Percentiles rank a stretch among this genome's conserved stretches.
phyloP scores from a whole-genome alignment of 768 basidiomycete genomes.

The Leccinum rimulosum region DNA sequence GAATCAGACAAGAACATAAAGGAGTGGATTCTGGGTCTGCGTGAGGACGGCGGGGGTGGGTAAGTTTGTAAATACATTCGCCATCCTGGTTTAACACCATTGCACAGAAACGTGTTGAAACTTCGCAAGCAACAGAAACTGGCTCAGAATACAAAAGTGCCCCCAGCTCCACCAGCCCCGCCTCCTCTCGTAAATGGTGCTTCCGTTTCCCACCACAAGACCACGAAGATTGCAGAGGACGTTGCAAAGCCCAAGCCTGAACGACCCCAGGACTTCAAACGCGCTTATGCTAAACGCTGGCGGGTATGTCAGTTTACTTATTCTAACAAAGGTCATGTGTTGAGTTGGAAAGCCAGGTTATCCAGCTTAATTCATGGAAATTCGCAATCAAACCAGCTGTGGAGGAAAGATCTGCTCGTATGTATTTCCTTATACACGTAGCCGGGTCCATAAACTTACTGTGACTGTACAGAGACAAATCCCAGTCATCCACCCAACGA shows the following conservation, averaged over 20 bases:
- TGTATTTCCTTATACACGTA: constrained; percentile 1
- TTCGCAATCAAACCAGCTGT: constrained; percentile 9
- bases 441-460: neutral
- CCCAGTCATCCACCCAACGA: neutral
- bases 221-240: neutral
- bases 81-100: neutral
- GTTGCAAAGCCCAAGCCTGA: constrained; percentile 5
- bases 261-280: constrained; percentile 10
- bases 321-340: neutral
- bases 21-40: constrained; percentile 57
- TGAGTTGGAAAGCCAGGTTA: constrained; percentile 11
- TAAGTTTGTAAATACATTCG: constrained; percentile 33
- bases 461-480: constrained; percentile 7
- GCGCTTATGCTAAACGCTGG: constrained; percentile 26
- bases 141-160: constrained; percentile 7
- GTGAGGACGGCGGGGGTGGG: constrained; percentile 58
- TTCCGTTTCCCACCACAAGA: constrained; percentile 1
- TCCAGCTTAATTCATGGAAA: constrained; percentile 15
- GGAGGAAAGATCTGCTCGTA: constrained; percentile 10
- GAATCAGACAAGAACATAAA: constrained; percentile 29
- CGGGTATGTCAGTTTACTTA: constrained; percentile 12
- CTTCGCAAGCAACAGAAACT: constrained; percentile 37
- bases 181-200: constrained; percentile 2
- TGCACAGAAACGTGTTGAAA: constrained; percentile 44
- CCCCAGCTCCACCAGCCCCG: neutral